phyloP scores from a whole-genome alignment of 192 early-diverging fungal species.

The Mortierella alpina region DNA sequence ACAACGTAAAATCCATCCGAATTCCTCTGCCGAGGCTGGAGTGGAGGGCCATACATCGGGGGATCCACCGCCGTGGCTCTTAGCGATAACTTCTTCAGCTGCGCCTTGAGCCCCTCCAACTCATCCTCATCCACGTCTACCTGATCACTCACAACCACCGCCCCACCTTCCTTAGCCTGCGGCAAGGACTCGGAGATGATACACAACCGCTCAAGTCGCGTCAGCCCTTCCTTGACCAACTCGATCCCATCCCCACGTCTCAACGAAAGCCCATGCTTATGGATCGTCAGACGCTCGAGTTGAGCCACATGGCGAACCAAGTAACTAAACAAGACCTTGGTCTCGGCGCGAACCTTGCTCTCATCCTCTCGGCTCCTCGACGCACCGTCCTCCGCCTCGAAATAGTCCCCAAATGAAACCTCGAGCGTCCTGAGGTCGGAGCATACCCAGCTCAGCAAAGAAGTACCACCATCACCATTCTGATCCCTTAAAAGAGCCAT shows the following conservation, averaged over 20 bases:
- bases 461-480: not conserved
- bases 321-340: constrained; percentile 4
- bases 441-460: not conserved
- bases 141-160: too few relatives aligned
- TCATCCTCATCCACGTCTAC: too few relatives aligned
- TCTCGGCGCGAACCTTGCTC: not conserved
- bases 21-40: too few relatives aligned
- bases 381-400: not conserved
- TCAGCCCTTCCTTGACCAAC: constrained; percentile 3
- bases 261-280: not conserved
- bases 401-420: not conserved
- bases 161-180: too few relatives aligned
- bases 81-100: too few relatives aligned
- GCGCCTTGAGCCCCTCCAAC: too few relatives aligned
- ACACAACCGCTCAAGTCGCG: not conserved
- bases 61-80: too few relatives aligned
- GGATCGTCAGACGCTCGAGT: not conserved
- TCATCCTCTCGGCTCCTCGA: not conserved
- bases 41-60: too few relatives aligned
- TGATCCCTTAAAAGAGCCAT: not conserved
- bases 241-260: not conserved
- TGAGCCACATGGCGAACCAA: not conserved
- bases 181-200: not conserved
- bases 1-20: too few relatives aligned
- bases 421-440: constrained; percentile 5